A percentile compares a stretch with the other conserved stretches of the same genome.
phyloP scores from a whole-genome alignment of 2,329 filamentous ascomycete species.

The Microcera coccophila region DNA sequence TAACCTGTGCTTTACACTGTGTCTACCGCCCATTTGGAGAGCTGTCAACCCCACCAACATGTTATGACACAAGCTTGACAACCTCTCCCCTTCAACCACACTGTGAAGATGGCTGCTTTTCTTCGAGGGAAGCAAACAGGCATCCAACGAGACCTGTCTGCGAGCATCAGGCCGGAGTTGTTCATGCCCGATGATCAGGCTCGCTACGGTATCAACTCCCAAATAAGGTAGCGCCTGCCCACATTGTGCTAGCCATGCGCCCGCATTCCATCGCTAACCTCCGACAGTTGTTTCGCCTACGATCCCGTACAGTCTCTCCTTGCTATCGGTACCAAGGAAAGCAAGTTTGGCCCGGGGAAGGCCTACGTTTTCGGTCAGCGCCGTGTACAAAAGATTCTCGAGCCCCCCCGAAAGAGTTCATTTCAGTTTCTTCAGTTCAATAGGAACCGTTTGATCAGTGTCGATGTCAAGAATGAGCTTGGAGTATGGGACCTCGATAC shows the following conservation, averaged over 20 bases:
- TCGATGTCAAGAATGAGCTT: slow-evolving; percentile 84
- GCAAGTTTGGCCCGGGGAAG: slow-evolving; percentile 77
- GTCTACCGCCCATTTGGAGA: too few species aligned
- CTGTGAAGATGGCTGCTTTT: slow-evolving; percentile 70
- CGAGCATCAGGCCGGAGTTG: slow-evolving; percentile 69
- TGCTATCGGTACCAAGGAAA: slow-evolving; percentile 85
- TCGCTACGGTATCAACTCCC: slow-evolving; percentile 77
- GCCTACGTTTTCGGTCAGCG: slow-evolving; percentile 85
- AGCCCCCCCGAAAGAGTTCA: slow-evolving; percentile 67
- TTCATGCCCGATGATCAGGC: slow-evolving; percentile 82
- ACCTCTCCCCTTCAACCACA: slow-evolving; percentile 11
- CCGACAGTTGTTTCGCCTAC: slow-evolving; percentile 69
- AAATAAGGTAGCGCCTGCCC: slow-evolving; percentile 51
- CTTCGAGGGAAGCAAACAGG: slow-evolving; percentile 90
- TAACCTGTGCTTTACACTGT: too few species aligned
- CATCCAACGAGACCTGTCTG: slow-evolving; percentile 85
- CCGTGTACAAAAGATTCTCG: slow-evolving; percentile 72
- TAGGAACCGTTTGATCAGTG: slow-evolving; percentile 75
- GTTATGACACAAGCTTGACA: slow-evolving; percentile 9
- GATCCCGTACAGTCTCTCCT: slow-evolving; percentile 92
- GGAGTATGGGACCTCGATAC: slow-evolving; percentile 76
- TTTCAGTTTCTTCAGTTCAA: slow-evolving; percentile 79
- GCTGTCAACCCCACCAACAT: background rate
- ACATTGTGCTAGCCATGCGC: slow-evolving; percentile 3
- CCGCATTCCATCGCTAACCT: slow-evolving; percentile 24